A percentile compares a stretch with the other conserved stretches of the same genome.
Evolutionary conservation across 345 rosid genomes (phyloP).

Genomic region (Arabidopsis suecica): DNA sequence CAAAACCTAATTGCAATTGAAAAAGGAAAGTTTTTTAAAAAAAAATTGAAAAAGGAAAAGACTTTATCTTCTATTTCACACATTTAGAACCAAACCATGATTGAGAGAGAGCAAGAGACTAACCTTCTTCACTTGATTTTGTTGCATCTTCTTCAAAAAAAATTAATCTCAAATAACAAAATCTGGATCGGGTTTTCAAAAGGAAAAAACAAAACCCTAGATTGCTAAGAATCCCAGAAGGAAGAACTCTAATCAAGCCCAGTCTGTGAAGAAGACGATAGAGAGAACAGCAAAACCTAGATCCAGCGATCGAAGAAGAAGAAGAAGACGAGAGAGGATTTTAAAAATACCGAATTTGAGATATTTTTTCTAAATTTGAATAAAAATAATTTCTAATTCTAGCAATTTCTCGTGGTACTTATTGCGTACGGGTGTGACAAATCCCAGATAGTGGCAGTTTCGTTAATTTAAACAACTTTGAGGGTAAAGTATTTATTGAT

Average conservation of each 20-base stretch:
- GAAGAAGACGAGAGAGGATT: constrained; percentile 30
- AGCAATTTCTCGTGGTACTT: constrained; percentile 29
- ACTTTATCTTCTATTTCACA: not conserved
- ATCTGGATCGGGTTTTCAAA: constrained; percentile 14
- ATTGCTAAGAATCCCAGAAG: not conserved
- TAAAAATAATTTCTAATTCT: constrained; percentile 1
- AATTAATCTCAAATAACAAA: not conserved
- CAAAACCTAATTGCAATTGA: not conserved
- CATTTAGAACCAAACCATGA: not conserved
- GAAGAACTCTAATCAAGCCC: constrained; percentile 10
- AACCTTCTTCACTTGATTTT: constrained; percentile 45
- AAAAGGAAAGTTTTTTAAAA: constrained; percentile 7
- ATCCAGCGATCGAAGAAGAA: constrained; percentile 43
- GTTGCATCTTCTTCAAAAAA: constrained; percentile 35
- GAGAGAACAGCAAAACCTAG: constrained; percentile 15
- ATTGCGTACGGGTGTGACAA: constrained; percentile 40
- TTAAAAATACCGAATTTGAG: not conserved
- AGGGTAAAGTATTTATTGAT: not conserved
- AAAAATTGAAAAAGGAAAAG: not conserved
- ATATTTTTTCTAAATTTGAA: constrained; percentile 11
- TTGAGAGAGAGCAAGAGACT: not conserved
- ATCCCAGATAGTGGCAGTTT: constrained; percentile 30
- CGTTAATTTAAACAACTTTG: not conserved
- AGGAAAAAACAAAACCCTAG: constrained; percentile 20
- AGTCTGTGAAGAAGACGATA: constrained; percentile 10